Conservation (phyloP, 2,329 filamentous ascomycete genomes). For the Fusarium mundagurra region DNA sequence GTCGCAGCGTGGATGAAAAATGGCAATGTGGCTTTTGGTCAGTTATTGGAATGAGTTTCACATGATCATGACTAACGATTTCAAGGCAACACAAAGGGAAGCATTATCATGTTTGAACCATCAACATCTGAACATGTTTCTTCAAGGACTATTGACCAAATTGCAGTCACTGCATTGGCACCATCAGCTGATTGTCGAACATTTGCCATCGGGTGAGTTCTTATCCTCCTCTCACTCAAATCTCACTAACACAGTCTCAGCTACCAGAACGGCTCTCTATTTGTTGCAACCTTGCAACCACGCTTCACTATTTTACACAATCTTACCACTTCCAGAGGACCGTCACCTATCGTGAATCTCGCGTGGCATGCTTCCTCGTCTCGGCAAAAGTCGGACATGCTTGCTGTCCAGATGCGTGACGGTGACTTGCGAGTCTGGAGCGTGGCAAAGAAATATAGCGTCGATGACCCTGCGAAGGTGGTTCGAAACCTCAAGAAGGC, state of each 20-base stretch:
- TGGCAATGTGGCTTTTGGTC: constrained; percentile 96
- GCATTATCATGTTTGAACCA: constrained; percentile 93
- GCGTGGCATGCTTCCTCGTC: constrained; percentile 97
- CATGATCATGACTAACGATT: constrained; percentile 30
- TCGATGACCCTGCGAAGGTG: constrained; percentile 82
- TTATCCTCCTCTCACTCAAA: neutral
- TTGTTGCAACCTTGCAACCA: constrained; percentile 89
- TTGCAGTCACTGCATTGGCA: constrained; percentile 92
- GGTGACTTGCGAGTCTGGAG: constrained; percentile 97
- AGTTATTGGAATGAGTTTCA: constrained; percentile 43
- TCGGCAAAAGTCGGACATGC: constrained; percentile 97
- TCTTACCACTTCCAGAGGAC: constrained; percentile 81
- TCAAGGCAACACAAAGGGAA: constrained; percentile 88
- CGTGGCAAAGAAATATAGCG: constrained; percentile 80
- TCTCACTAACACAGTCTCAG: constrained; percentile 56
- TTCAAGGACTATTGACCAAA: constrained; percentile 87
- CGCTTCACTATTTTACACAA: constrained; percentile 95
- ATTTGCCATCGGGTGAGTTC: constrained; percentile 88
- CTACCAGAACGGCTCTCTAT: constrained; percentile 92
- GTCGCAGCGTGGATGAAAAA: constrained; percentile 96
- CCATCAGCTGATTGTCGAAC: constrained; percentile 90
- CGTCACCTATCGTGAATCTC: constrained; percentile 86
- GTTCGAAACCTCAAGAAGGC: constrained; percentile 86
- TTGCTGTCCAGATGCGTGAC: constrained; percentile 90
- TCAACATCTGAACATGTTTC: constrained; percentile 93